phyloP scores from a whole-genome alignment of 106 monocot species.

The Apostasia shenzhenica region DNA sequence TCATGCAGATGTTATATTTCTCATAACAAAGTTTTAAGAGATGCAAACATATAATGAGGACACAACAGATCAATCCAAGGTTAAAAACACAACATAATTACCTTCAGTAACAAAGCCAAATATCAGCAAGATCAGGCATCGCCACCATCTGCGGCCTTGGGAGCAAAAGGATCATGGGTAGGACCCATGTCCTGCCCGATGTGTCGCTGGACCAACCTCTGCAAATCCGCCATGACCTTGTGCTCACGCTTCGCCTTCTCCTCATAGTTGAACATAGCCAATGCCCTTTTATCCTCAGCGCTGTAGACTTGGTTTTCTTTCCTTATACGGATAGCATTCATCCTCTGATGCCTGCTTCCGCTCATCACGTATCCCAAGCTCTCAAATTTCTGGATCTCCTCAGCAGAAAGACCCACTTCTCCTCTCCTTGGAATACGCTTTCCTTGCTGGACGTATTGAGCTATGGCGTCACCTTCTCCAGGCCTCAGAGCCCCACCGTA shows the following conservation, averaged over 20 bases:
- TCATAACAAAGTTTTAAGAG: no score
- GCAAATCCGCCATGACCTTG: conserved; percentile 95
- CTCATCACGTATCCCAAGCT: conserved; percentile 96
- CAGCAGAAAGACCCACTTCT: conserved; percentile 94
- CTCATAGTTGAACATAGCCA: conserved; percentile 99
- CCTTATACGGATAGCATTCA: conserved; percentile 99
- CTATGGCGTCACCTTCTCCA: conserved; percentile 98
- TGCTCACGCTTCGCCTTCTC: conserved; percentile 95
- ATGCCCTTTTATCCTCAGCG: conserved; percentile 92
- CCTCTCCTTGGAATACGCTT: conserved; percentile 98
- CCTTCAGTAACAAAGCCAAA: no score
- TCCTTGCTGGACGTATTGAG: conserved; percentile 98
- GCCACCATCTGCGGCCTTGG: conserved; percentile 31
- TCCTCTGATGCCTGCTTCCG: conserved; percentile 97
- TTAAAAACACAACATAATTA: no score
- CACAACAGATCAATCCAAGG: no score
- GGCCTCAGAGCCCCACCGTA: conserved; percentile 95
- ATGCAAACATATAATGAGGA: no score
- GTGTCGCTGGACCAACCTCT: conserved; percentile 84
- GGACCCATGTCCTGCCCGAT: conserved; percentile 83
- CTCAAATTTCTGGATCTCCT: conserved; percentile 95
- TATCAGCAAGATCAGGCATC: conserved; percentile 25
- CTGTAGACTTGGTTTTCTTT: conserved; percentile 99
- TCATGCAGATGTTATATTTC: no score
- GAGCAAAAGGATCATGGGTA: conserved; percentile 77